A percentile compares a stretch with the other conserved stretches of the same genome.
Conservation (phyloP, 208 protist species). For the Trypanosoma mega region DNA sequence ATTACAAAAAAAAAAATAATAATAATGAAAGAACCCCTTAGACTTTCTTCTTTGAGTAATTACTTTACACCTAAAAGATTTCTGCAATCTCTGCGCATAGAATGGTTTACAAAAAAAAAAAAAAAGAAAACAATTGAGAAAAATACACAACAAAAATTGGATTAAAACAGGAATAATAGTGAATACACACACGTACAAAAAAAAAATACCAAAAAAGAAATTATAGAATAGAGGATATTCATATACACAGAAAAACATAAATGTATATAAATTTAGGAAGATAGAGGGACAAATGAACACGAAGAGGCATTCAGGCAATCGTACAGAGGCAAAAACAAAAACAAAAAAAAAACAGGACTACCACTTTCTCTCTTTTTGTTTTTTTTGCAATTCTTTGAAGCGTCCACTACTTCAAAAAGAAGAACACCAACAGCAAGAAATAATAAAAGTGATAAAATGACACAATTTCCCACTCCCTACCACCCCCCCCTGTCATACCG, state of each 20-base stretch:
- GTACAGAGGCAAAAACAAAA: not conserved
- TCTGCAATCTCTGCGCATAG: too few species aligned
- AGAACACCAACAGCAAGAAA: constrained; percentile 14
- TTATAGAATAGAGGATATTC: not conserved
- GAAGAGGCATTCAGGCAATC: too few species aligned
- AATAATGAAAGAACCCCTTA: too few species aligned
- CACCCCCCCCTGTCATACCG: too few species aligned
- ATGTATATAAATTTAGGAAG: not conserved
- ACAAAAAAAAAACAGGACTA: constrained; percentile 1
- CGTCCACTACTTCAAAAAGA: not conserved
- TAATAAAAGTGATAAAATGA: constrained; percentile 8
- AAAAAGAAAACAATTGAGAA: not conserved
- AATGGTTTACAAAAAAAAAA: not conserved
- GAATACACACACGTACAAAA: not conserved
- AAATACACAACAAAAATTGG: not conserved
- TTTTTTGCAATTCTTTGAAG: not conserved
- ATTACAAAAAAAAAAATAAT: too few species aligned
- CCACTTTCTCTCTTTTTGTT: not conserved
- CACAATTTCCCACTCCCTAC: not conserved
- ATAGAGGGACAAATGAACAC: too few species aligned
- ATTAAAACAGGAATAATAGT: not conserved
- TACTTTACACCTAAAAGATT: too few species aligned
- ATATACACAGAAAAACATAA: not conserved
- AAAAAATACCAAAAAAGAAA: not conserved
- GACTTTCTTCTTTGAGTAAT: too few species aligned